Conservation (phyloP, 1,284 basidiomycete genomes). For the Vanrija pseudolonga region DNA sequence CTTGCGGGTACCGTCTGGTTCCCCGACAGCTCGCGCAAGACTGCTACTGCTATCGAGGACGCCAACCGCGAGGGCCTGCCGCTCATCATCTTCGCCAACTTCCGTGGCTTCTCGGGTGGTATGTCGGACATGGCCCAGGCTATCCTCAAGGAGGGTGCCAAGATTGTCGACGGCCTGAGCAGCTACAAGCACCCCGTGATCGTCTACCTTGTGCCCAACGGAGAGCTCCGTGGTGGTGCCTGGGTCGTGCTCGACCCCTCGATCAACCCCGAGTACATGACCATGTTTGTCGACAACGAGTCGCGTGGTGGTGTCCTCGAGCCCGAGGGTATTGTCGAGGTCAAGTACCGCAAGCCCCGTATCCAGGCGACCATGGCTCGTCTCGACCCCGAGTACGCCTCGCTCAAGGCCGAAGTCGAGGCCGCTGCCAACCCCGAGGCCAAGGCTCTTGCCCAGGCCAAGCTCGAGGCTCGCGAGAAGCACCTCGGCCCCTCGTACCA, state of each 20-base stretch:
- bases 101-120: slow-evolving; percentile 99
- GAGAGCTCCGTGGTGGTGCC: slow-evolving; percentile 96
- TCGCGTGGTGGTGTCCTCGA: slow-evolving; percentile 96
- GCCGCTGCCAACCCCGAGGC: slow-evolving; percentile 66
- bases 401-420: slow-evolving; percentile 74
- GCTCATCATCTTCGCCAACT: slow-evolving; percentile 98
- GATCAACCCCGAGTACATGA: slow-evolving; percentile 95
- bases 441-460: slow-evolving; percentile 63
- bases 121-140: slow-evolving; percentile 67
- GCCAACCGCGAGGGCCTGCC: slow-evolving; percentile 96
- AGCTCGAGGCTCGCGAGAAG: slow-evolving; percentile 73
- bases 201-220: slow-evolving; percentile 97
- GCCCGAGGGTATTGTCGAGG: slow-evolving; percentile 94
- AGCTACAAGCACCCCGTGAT: slow-evolving; percentile 98
- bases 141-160: slow-evolving; percentile 87
- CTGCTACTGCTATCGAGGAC: slow-evolving; percentile 98
- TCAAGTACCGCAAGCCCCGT: slow-evolving; percentile 79
- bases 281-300: slow-evolving; percentile 97
- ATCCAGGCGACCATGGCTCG: slow-evolving; percentile 88
- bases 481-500: slow-evolving; percentile 85
- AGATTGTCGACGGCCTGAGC: slow-evolving; percentile 97
- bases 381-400: slow-evolving; percentile 78
- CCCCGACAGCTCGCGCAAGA: slow-evolving; percentile 99
- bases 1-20: slow-evolving; percentile 99
- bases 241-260: slow-evolving; percentile 99